These are phyloP conservation scores for Neonectria hederae DNA, from an alignment of 2,329 filamentous ascomycete genomes.

Conservation along the genomic window DNA sequence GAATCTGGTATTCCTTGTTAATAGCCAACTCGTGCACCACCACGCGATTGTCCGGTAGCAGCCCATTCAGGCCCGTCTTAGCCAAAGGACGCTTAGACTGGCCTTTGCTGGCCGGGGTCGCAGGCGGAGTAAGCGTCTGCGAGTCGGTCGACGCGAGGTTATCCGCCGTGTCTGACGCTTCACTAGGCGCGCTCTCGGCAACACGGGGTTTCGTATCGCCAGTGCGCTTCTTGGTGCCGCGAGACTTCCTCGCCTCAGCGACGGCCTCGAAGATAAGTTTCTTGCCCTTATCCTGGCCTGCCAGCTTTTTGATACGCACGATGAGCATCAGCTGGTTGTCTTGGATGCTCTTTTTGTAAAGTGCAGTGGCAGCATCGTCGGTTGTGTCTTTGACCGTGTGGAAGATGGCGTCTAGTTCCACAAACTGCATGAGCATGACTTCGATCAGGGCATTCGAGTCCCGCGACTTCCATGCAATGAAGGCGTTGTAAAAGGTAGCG, in stretches of 20 bases:
- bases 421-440: conserved; percentile 87
- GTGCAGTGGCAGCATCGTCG: conserved; percentile 75
- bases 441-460: conserved; percentile 82
- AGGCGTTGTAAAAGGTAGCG: conserved; percentile 78
- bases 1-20: conserved; percentile 80
- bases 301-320: conserved; percentile 81
- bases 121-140: conserved; percentile 64
- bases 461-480: conserved; percentile 84
- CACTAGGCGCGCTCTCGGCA: conserved; percentile 57
- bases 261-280: conserved; percentile 80
- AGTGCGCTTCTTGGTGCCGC: conserved; percentile 70
- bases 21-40: conserved; percentile 83
- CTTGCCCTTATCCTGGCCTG: conserved; percentile 76
- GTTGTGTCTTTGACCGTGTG: conserved; percentile 83
- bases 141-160: conserved; percentile 53
- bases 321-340: conserved; percentile 84
- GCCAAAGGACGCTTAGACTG: conserved; percentile 49
- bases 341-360: conserved; percentile 83
- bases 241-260: conserved; percentile 72
- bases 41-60: conserved; percentile 76
- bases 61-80: conserved; percentile 58
- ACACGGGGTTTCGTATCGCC: conserved; percentile 77
- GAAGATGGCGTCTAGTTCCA: conserved; percentile 84
- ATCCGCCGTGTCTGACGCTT: conserved; percentile 50
- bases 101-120: conserved; percentile 56